Conservation (phyloP, 345 rosid species). For the Citrus mangshanensis region DNA sequence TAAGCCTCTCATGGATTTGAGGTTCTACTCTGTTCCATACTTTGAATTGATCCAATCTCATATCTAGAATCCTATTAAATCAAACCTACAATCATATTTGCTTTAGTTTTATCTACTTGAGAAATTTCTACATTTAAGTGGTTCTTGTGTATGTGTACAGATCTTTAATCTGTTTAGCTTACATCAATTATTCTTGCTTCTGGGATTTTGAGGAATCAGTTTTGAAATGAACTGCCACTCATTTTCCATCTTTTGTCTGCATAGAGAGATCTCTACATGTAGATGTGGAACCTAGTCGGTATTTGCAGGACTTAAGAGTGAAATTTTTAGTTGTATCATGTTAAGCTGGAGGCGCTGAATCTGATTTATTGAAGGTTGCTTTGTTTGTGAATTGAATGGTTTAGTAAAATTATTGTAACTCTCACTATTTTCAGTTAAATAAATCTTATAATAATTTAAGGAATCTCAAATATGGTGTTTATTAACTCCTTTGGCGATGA, state of each 20-base stretch:
- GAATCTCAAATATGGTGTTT: neutral
- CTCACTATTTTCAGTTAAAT: neutral
- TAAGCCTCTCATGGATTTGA: conserved; percentile 95
- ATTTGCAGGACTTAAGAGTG: neutral
- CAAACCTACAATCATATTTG: neutral
- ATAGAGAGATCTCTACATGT: neutral
- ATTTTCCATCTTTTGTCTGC: neutral
- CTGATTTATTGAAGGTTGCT: neutral
- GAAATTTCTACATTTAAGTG: neutral
- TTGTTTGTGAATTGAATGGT: neutral
- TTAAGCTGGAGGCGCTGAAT: neutral
- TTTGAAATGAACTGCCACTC: neutral
- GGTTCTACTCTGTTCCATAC: conserved; percentile 42
- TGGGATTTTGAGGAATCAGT: neutral
- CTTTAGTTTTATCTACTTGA: neutral
- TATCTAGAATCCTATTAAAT: neutral
- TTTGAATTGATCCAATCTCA: neutral
- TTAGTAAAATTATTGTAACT: neutral
- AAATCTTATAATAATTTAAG: neutral
- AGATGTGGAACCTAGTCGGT: neutral
- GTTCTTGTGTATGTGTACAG: neutral
- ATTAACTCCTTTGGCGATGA: neutral
- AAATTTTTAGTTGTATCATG: neutral
- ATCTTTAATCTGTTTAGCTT: neutral
- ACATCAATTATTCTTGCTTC: neutral